Evolutionary conservation across 495 filamentous ascomycete genomes (phyloP).

Genomic region (Tuber brumale): DNA sequence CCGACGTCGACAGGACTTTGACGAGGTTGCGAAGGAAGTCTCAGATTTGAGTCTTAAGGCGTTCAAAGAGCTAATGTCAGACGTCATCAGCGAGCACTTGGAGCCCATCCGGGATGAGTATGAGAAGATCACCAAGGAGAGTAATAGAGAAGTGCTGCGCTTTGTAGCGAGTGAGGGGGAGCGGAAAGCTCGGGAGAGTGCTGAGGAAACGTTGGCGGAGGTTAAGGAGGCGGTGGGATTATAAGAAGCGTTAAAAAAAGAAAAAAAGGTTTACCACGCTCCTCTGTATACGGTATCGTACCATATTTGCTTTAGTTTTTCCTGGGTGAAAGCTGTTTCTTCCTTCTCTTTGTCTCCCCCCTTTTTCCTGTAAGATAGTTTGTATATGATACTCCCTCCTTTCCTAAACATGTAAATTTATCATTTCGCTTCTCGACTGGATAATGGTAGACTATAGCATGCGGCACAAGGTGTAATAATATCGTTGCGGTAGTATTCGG

Average conservation of each 20-base stretch:
- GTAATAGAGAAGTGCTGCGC: slow-evolving; percentile 52
- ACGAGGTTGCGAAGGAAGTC: slow-evolving; percentile 54
- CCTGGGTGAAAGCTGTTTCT: not conserved
- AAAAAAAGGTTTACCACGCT: not conserved
- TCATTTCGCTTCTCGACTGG: not conserved
- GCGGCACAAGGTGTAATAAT: not conserved
- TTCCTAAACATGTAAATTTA: not conserved
- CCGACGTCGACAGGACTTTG: slow-evolving; percentile 47
- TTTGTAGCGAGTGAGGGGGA: slow-evolving; percentile 57
- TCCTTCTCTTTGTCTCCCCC: not conserved
- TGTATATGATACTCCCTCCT: not conserved
- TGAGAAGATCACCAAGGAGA: slow-evolving; percentile 47
- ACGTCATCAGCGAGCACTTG: slow-evolving; percentile 53
- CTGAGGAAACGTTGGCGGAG: slow-evolving; percentile 58
- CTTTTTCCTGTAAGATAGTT: not conserved
- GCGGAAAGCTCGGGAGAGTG: slow-evolving; percentile 55
- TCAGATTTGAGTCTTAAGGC: slow-evolving; percentile 50
- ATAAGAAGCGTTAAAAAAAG: not conserved
- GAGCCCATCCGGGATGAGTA: slow-evolving; percentile 58
- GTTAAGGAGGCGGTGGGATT: slow-evolving; percentile 62
- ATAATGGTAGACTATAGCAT: not conserved
- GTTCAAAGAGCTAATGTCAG: slow-evolving; percentile 60
- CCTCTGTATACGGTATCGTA: not conserved
- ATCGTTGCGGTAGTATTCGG: not conserved
- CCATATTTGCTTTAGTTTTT: not conserved